phyloP scores from a whole-genome alignment of 2,329 filamentous ascomycete genomes.

The Claviceps sp. region DNA sequence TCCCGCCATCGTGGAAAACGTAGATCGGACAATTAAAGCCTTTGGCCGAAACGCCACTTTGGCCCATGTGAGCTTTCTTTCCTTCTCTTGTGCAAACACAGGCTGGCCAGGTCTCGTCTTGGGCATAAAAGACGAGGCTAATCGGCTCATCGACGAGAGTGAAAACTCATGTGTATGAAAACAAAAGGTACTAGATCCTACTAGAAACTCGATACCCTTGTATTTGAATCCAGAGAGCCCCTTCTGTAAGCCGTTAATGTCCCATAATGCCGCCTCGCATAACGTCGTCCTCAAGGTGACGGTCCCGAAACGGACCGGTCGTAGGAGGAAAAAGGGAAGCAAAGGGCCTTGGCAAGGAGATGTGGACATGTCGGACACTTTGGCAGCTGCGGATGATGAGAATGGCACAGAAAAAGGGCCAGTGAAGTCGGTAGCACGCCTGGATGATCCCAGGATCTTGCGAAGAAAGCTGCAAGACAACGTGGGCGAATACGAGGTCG shows the following conservation, averaged over 20 bases:
- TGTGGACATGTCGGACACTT: slow-evolving; percentile 17
- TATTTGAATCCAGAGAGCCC: slow-evolving; percentile 70
- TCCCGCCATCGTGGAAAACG: slow-evolving; percentile 28
- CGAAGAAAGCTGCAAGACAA: slow-evolving; percentile 59
- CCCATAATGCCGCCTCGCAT: slow-evolving; percentile 60
- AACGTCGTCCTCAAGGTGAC: slow-evolving; percentile 80
- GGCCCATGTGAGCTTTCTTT: slow-evolving; percentile 20
- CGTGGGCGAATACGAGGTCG: slow-evolving; percentile 48
- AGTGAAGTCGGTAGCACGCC: slow-evolving; percentile 30
- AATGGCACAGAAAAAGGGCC: slow-evolving; percentile 9
- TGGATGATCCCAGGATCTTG: slow-evolving; percentile 41
- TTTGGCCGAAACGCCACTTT: slow-evolving; percentile 27
- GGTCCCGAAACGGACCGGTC: slow-evolving; percentile 73
- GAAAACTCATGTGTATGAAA: neutral
- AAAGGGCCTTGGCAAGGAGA: slow-evolving; percentile 47
- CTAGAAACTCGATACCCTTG: slow-evolving; percentile 45
- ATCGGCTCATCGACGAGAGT: neutral
- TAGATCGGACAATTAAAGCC: slow-evolving; percentile 28
- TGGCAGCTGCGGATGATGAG: slow-evolving; percentile 2
- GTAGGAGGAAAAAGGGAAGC: slow-evolving; percentile 72
- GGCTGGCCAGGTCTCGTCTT: neutral
- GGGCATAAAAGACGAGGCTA: neutral
- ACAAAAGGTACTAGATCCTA: slow-evolving; percentile 31
- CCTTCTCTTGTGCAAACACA: neutral
- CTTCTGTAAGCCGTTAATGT: slow-evolving; percentile 64